Evolutionary conservation across 345 rosid species (phyloP).

Genomic region (Syzygium grande): DNA sequence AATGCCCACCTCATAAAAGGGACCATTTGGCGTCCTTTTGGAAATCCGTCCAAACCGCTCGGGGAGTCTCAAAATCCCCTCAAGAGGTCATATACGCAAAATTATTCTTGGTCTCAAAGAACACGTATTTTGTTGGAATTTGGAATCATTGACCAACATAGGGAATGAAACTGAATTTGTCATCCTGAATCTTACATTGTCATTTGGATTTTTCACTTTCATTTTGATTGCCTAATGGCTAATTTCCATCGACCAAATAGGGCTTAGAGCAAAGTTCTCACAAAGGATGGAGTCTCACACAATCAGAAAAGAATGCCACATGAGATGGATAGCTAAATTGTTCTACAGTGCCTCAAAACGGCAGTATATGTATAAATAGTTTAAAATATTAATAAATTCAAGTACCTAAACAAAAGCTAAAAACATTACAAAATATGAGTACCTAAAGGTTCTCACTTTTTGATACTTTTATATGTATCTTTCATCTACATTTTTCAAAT

Average conservation of each 20-base stretch:
- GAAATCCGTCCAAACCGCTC: too few species aligned
- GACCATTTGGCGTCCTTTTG: too few species aligned
- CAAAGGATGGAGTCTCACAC: background rate
- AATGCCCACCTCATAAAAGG: too few species aligned
- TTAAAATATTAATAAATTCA: background rate
- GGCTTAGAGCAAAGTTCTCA: background rate
- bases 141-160: background rate
- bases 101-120: background rate
- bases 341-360: background rate
- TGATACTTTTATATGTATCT: background rate
- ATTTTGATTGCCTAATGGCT: background rate
- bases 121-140: background rate
- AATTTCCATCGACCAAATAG: background rate
- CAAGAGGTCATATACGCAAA: too few species aligned
- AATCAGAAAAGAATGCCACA: background rate
- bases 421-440: background rate
- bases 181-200: background rate
- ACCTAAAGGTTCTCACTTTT: background rate
- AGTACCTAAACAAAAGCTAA: background rate
- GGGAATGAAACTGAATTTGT: background rate
- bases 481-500: background rate
- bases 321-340: background rate
- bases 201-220: background rate
- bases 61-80: too few species aligned
- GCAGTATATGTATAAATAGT: background rate